phyloP scores from a whole-genome alignment of 176 grass and related monocot genomes.

The Hyparrhenia diplandra region DNA sequence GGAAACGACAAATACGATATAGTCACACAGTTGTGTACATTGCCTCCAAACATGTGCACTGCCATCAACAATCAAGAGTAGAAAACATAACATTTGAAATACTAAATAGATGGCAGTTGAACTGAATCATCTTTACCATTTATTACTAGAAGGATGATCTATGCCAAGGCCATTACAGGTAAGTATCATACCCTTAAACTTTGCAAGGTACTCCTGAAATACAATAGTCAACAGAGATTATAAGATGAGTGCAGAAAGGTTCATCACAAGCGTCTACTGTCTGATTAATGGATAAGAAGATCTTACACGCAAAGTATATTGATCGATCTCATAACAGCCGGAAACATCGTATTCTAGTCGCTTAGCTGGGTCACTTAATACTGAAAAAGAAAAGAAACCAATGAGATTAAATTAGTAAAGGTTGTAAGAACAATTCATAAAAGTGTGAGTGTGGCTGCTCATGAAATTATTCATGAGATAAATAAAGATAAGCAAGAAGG shows the following conservation, averaged over 20 bases:
- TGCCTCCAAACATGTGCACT: background rate
- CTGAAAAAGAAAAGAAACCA: conserved; percentile 23
- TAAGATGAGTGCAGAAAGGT: background rate
- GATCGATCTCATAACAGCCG: conserved; percentile 58
- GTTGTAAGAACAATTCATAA: background rate
- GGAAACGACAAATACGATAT: conserved; percentile 8
- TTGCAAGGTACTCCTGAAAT: conserved; percentile 79
- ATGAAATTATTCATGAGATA: too few relatives aligned
- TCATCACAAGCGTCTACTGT: background rate
- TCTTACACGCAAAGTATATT: conserved; percentile 59
- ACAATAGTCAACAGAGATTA: conserved; percentile 5
- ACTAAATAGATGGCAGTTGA: conserved; percentile 9
- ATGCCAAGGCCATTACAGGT: conserved; percentile 85
- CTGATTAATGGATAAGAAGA: background rate
- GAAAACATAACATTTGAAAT: background rate
- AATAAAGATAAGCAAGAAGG: too few relatives aligned
- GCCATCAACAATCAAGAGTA: background rate
- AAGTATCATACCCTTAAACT: conserved; percentile 84
- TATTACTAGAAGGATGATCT: conserved; percentile 41
- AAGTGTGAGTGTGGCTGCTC: too few relatives aligned
- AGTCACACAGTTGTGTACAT: background rate
- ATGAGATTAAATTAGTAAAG: conserved; percentile 2
- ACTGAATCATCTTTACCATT: conserved; percentile 30
- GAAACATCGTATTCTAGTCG: conserved; percentile 66
- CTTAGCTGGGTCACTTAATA: conserved; percentile 65